A percentile compares a stretch with the other conserved stretches of the same genome.
phyloP scores from a whole-genome alignment of 2,329 filamentous ascomycete genomes.

The Aspergillus sp. region DNA sequence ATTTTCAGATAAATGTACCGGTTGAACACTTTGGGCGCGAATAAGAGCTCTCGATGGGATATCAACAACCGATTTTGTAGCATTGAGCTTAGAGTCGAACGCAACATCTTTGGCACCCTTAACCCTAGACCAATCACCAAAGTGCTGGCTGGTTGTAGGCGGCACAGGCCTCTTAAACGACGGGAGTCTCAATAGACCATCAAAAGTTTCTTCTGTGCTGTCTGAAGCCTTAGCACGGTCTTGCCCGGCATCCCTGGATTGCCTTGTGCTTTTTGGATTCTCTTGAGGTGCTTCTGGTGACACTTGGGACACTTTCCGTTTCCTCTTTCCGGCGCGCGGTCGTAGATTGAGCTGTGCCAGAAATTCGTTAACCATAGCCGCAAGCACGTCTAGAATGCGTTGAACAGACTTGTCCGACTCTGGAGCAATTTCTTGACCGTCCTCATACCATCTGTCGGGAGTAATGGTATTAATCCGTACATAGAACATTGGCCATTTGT shows the following conservation, averaged over 20 bases:
- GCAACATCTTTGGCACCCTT: conserved; percentile 26
- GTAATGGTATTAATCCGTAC: conserved; percentile 57
- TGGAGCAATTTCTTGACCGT: conserved; percentile 27
- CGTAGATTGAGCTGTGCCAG: conserved; percentile 65
- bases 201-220: conserved; percentile 20
- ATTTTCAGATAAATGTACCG: neutral
- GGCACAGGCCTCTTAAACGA: conserved; percentile 13
- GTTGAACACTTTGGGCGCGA: neutral
- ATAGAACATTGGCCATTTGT: conserved; percentile 85
- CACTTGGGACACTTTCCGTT: conserved; percentile 5
- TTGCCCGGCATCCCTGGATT: neutral
- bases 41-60: neutral
- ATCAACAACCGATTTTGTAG: neutral
- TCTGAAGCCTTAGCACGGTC: neutral
- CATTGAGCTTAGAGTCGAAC: neutral
- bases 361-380: conserved; percentile 65
- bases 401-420: conserved; percentile 44
- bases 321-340: conserved; percentile 37
- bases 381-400: conserved; percentile 57
- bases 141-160: conserved; percentile 14
- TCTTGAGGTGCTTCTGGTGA: neutral
- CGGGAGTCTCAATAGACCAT: conserved; percentile 24
- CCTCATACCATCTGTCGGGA: conserved; percentile 34
- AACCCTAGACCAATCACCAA: conserved; percentile 36
- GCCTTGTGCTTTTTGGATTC: conserved; percentile 2